Conservation (phyloP, 169 alveolate species). For the Pseudocohnilembus persalinus region DNA sequence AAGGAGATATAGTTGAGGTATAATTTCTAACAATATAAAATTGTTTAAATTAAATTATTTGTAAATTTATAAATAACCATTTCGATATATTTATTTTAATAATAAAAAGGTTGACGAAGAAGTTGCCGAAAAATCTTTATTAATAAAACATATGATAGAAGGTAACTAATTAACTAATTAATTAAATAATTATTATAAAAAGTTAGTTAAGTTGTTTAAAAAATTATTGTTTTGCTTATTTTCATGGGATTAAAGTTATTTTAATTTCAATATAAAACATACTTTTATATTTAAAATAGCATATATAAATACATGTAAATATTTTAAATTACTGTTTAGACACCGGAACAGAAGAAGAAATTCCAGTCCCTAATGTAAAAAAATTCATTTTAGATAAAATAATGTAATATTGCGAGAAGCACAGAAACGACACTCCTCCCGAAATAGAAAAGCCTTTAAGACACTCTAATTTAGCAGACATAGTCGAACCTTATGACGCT, state of each 20-base stretch:
- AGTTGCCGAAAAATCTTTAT: constrained; percentile 86
- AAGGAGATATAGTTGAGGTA: not conserved
- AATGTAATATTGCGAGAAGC: constrained; percentile 91
- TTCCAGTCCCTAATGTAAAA: constrained; percentile 93
- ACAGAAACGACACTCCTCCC: constrained; percentile 89
- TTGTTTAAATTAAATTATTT: no score
- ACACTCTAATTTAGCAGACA: constrained; percentile 69
- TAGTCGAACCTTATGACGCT: constrained; percentile 92
- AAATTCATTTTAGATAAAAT: constrained; percentile 86
- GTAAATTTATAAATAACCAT: no score
- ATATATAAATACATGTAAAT: no score
- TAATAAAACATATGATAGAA: constrained; percentile 88
- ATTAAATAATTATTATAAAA: not conserved
- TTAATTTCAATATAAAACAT: no score
- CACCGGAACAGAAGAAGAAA: constrained; percentile 91
- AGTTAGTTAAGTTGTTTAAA: constrained; percentile 3
- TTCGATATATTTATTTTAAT: no score
- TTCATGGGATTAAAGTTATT: no score
- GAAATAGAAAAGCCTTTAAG: constrained; percentile 95
- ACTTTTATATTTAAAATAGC: no score
- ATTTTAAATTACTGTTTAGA: constrained; percentile 52
- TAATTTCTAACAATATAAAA: no score
- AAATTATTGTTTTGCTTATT: no score
- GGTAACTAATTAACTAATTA: constrained; percentile 57
- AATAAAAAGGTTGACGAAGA: constrained; percentile 66